A percentile compares a stretch with the other conserved stretches of the same genome.
Conservation (phyloP, 2,329 filamentous ascomycete genomes). For the Ophiocordyceps robertsii region DNA sequence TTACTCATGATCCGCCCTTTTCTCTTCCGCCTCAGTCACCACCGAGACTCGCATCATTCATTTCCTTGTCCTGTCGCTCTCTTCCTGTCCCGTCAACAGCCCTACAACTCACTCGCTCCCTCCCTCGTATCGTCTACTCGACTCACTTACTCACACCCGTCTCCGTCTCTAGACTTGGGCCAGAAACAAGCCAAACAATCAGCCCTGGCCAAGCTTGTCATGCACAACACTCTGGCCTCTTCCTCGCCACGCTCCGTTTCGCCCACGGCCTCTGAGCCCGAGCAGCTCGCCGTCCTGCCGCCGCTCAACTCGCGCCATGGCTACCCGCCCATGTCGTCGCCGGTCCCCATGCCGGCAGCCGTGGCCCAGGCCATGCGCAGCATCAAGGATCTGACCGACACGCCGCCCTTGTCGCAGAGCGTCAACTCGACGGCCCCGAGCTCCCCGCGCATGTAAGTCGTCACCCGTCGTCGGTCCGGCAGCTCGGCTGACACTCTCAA, state of each 20-base stretch:
- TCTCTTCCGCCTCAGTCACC: neutral
- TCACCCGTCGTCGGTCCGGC: neutral
- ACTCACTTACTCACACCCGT: conserved; percentile 3
- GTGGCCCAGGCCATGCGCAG: conserved; percentile 27
- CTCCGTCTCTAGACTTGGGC: conserved; percentile 13
- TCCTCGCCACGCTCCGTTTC: conserved; percentile 14
- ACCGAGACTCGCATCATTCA: neutral
- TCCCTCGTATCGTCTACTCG: conserved; percentile 5
- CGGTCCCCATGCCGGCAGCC: conserved; percentile 13
- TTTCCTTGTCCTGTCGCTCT: neutral
- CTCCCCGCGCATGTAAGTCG: conserved; percentile 43
- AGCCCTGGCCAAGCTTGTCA: conserved; percentile 29
- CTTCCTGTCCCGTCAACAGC: conserved; percentile 1
- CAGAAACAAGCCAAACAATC: conserved; percentile 26
- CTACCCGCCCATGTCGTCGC: conserved; percentile 5
- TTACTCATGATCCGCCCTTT: conserved; percentile 2
- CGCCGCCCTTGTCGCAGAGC: conserved; percentile 42
- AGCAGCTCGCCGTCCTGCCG: conserved; percentile 19
- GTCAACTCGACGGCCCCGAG: conserved; percentile 44
- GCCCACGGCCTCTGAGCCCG: conserved; percentile 15
- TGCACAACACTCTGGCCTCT: conserved; percentile 26
- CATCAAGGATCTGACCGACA: conserved; percentile 33
- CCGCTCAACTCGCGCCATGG: conserved; percentile 19
- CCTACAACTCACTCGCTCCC: neutral
- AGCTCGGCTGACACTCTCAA: conserved; percentile 16